Conservation (phyloP, 208 protist genomes). For the Baffinella frigidus region DNA sequence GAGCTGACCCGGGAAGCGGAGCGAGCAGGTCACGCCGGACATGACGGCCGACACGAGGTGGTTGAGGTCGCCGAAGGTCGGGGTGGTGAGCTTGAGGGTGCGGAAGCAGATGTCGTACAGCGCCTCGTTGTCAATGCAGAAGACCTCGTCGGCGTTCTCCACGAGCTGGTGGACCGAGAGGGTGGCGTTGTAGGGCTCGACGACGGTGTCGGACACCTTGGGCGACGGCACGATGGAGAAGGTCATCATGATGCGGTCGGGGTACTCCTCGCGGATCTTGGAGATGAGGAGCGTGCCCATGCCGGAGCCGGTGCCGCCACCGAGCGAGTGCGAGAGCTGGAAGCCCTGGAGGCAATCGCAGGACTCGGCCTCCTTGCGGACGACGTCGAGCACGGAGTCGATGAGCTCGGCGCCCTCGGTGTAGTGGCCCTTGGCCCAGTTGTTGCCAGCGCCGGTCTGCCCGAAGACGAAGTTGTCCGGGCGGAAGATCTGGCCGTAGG, state of each 20-base stretch:
- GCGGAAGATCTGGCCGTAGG: conserved; percentile 79
- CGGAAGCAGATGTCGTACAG: conserved; percentile 79
- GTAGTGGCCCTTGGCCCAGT: conserved; percentile 85
- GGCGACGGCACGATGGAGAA: conserved; percentile 81
- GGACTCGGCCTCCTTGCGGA: conserved; percentile 80
- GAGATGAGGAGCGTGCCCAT: conserved; percentile 78
- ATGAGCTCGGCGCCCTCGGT: conserved; percentile 79
- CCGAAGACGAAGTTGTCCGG: conserved; percentile 80
- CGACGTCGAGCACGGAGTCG: conserved; percentile 77
- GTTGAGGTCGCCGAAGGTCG: conserved; percentile 80
- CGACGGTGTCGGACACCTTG: conserved; percentile 78
- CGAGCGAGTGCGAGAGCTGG: conserved; percentile 80
- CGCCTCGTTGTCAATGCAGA: conserved; percentile 82
- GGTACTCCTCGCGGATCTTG: conserved; percentile 79
- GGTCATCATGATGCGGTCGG: conserved; percentile 78
- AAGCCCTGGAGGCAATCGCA: conserved; percentile 82
- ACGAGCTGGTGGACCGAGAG: conserved; percentile 78
- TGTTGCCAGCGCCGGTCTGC: conserved; percentile 78
- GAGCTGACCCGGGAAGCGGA: conserved; percentile 81
- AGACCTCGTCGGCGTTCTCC: conserved; percentile 76
- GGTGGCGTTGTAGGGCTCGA: conserved; percentile 78
- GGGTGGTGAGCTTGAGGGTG: conserved; percentile 78
- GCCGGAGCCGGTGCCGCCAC: conserved; percentile 81
- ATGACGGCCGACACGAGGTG: conserved; percentile 78
- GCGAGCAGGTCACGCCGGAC: conserved; percentile 78